A percentile compares a stretch with the other conserved stretches of the same genome.
Conservation (phyloP, 2,329 filamentous ascomycete genomes). For the Stachybotrys echinatus region DNA sequence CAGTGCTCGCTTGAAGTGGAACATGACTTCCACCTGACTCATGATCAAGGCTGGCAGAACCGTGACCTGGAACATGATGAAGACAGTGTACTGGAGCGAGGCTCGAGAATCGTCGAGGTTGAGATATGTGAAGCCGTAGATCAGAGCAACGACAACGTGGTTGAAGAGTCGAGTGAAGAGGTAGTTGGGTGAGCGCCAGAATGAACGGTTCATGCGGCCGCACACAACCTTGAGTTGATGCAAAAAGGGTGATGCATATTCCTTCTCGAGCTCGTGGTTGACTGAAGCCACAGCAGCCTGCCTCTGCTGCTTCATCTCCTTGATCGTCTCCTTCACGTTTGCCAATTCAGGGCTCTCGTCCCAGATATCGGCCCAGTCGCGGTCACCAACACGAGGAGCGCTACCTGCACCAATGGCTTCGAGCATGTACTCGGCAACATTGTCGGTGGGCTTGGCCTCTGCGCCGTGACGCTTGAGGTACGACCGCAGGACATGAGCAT, state of each 20-base stretch:
- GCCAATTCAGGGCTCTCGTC: slow-evolving; percentile 65
- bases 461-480: slow-evolving; percentile 58
- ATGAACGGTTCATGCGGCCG: slow-evolving; percentile 67
- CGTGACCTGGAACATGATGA: slow-evolving; percentile 85
- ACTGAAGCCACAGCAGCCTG: slow-evolving; percentile 30
- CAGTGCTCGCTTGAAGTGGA: slow-evolving; percentile 71
- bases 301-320: slow-evolving; percentile 59
- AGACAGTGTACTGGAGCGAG: slow-evolving; percentile 79
- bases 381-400: slow-evolving; percentile 63
- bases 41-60: slow-evolving; percentile 80
- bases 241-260: slow-evolving; percentile 75
- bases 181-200: slow-evolving; percentile 86
- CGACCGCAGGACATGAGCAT: slow-evolving; percentile 64
- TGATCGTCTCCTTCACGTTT: slow-evolving; percentile 60
- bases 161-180: slow-evolving; percentile 84
- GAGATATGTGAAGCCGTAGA: slow-evolving; percentile 76
- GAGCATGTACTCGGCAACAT: slow-evolving; percentile 75
- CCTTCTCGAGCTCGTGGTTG: slow-evolving; percentile 56
- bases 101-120: slow-evolving; percentile 70
- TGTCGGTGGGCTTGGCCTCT: slow-evolving; percentile 48
- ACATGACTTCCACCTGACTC: slow-evolving; percentile 75
- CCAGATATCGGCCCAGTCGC: slow-evolving; percentile 81
- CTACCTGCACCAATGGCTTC: slow-evolving; percentile 77
- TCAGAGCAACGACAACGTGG: slow-evolving; percentile 70
- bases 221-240: slow-evolving; percentile 77